phyloP scores from a whole-genome alignment of 495 filamentous ascomycete genomes.

The Hypomontagnella submonticulosa region DNA sequence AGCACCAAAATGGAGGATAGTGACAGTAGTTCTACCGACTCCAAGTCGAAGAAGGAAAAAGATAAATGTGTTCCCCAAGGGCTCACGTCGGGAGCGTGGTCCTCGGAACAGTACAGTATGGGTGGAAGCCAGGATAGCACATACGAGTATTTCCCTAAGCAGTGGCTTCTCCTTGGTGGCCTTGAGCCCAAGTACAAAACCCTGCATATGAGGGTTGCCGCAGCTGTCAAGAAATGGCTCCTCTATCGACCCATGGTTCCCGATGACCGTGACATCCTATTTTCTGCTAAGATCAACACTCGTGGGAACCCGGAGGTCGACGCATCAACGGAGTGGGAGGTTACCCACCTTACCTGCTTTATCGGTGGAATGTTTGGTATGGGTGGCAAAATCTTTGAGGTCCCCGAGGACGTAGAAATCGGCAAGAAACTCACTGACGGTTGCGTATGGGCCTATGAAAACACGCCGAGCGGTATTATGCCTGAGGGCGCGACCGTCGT shows the following conservation, averaged over 20 bases:
- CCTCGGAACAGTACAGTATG: conserved; percentile 61
- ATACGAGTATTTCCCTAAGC: conserved; percentile 95
- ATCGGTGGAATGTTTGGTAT: conserved; percentile 93
- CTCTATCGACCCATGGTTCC: conserved; percentile 88
- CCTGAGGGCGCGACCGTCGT: conserved; percentile 77
- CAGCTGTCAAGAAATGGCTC: conserved; percentile 77
- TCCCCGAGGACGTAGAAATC: conserved; percentile 82
- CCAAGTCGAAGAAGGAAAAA: conserved; percentile 40
- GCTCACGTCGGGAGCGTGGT: conserved; percentile 53
- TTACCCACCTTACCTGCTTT: conserved; percentile 87
- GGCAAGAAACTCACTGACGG: conserved; percentile 87
- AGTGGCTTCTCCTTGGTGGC: conserved; percentile 83
- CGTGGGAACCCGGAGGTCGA: conserved; percentile 52
- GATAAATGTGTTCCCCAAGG: conserved; percentile 67
- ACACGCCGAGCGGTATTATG: conserved; percentile 87
- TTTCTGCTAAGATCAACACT: conserved; percentile 66
- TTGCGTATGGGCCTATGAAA: conserved; percentile 93
- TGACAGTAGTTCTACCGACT: neutral
- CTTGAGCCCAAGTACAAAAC: conserved; percentile 79
- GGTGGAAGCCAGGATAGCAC: conserved; percentile 89
- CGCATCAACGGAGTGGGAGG: conserved; percentile 65
- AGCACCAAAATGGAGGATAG: neutral
- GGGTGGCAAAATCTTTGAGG: conserved; percentile 84
- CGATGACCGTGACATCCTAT: conserved; percentile 78
- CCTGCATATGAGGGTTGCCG: conserved; percentile 80